Base-by-base conservation (phyloP, 106 monocot genomes). In the Dendrobium officinale region DNA sequence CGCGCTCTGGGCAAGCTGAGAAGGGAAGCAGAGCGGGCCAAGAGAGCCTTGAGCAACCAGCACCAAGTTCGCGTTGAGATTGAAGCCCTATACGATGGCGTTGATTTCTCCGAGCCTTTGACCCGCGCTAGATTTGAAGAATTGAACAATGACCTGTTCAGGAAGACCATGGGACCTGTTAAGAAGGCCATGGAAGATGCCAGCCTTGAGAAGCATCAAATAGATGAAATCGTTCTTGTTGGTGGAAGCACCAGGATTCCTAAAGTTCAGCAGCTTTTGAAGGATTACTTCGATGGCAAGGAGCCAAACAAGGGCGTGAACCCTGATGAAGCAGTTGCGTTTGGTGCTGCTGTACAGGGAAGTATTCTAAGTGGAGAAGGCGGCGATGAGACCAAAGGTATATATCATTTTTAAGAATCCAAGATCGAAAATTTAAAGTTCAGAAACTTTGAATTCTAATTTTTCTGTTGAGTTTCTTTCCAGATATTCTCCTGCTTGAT, bases 1-100 rank as follows among this genome's bases (percentile, higher is more conserved):
- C 29, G 80, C 3, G 87, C 87, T 15, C 87, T 87, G 29, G 87
- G 81, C 9, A 87, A 87, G 75, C 78, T 87, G 6, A 87, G 87
- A 37, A 83, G 87, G 77, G 87, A 87, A 55, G 19, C 44, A 40
- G 87, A 87, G 43, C 83, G 83, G 18, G 83, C 87, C 24, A 87
- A 87, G 87, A 83, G 86, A 72, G 82, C 86, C 7, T 40, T 86
- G 79, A 82, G 82, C 67, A 83, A 80, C 42, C 85, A 85, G 73
- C 85, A 85, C 42, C 81, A 85, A 31, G 85, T 85, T 55, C 81
- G 82, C 1, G 79, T 85, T 37, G 85, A 82, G 66, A 85, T 85
- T 9, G 85, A 85, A 22, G 81, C 85, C 10, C 78, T 85, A 18
- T 82, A 24, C 20, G 85, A 85, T 4, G 85, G 85, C 19, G 3